Evolutionary conservation across 2,329 filamentous ascomycete species (phyloP).

Genomic region (Neophaeococcomyces aloes): DNA sequence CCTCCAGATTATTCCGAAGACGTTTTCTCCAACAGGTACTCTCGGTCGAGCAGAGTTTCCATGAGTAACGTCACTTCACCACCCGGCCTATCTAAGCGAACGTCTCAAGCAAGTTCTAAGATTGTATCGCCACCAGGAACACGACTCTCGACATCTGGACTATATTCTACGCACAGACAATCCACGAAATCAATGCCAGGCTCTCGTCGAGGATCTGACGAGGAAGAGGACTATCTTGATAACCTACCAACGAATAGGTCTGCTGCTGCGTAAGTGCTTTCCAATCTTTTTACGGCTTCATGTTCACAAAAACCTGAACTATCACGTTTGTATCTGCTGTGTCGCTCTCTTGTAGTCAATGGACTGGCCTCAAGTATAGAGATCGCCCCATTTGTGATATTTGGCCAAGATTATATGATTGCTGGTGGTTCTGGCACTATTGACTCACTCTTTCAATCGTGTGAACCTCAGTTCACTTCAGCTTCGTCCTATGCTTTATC

Average conservation of each 20-base stretch:
- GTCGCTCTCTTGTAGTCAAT: too few species aligned
- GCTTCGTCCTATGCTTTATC: background rate
- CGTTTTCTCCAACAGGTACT: constrained; percentile 69
- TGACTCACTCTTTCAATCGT: background rate
- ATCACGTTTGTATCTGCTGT: too few species aligned
- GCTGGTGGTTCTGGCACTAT: background rate
- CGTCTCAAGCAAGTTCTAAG: constrained; percentile 66
- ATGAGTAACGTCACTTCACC: constrained; percentile 78
- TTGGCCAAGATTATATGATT: too few species aligned
- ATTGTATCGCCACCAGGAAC: constrained; percentile 66
- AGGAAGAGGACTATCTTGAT: constrained; percentile 67
- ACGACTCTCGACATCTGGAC: constrained; percentile 41
- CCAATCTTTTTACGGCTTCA: too few species aligned
- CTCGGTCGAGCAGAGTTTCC: constrained; percentile 78
- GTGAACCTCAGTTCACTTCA: background rate
- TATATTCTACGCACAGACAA: constrained; percentile 41
- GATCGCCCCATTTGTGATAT: too few species aligned
- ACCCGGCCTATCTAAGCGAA: constrained; percentile 61
- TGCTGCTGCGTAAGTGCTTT: constrained; percentile 64
- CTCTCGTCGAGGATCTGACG: constrained; percentile 80
- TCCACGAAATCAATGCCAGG: constrained; percentile 78
- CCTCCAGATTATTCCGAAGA: constrained; percentile 84
- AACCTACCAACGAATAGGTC: constrained; percentile 54
- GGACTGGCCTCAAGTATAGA: too few species aligned
- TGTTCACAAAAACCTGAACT: too few species aligned